These are phyloP conservation scores for Raddia distichophylla DNA, from an alignment of 176 grass and related monocot genomes.

Conservation along the genomic window DNA sequence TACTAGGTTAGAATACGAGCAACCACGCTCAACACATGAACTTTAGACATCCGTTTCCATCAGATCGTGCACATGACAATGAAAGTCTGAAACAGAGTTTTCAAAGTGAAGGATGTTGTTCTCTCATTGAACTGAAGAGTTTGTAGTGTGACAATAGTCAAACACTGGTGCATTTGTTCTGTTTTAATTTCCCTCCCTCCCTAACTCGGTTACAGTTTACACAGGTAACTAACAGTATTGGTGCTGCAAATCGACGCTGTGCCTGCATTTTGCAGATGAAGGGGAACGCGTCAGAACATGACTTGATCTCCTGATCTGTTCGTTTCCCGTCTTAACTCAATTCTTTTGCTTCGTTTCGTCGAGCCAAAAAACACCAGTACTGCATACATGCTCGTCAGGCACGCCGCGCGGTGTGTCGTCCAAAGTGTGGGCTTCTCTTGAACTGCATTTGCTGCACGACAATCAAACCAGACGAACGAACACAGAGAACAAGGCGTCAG, in stretches of 20 bases:
- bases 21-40: too few relatives aligned
- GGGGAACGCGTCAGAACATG: not conserved
- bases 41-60: not conserved
- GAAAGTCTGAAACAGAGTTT: too few relatives aligned
- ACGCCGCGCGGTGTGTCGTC: not conserved
- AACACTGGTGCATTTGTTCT: not conserved
- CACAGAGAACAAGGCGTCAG: not conserved
- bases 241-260: not conserved
- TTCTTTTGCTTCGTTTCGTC: not conserved
- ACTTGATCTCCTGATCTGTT: not conserved
- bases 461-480: slow-evolving; percentile 9
- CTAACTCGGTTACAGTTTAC: too few relatives aligned
- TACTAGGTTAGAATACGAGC: too few relatives aligned
- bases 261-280: not conserved
- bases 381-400: not conserved
- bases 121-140: not conserved
- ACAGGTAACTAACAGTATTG: not conserved
- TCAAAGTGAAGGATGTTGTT: not conserved
- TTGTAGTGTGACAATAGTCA: not conserved
- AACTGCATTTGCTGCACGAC: not conserved
- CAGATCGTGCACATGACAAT: not conserved
- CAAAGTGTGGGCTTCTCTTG: not conserved
- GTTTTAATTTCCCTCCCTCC: too few relatives aligned
- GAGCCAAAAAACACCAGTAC: not conserved
- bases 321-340: not conserved